phyloP scores from a whole-genome alignment of 163 green algal species.

The Chlorella variabilis region DNA sequence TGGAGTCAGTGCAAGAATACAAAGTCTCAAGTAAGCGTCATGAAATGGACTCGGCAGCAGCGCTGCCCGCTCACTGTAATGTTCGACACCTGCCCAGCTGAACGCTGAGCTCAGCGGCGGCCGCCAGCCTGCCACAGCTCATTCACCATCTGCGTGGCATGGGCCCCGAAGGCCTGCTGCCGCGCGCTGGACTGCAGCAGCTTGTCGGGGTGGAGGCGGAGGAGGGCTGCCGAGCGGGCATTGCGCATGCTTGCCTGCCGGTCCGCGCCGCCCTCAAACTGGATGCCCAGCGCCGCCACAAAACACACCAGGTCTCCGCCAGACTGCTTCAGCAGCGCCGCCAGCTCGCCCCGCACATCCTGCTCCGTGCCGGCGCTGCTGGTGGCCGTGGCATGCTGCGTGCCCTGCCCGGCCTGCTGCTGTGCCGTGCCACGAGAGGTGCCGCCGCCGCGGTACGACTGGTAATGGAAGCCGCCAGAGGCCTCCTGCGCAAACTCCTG shows the following conservation, averaged over 20 bases:
- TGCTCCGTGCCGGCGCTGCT: not conserved
- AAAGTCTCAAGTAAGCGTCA: too few species aligned
- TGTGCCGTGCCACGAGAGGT: not conserved
- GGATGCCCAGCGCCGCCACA: slow-evolving; percentile 21
- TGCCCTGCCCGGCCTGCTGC: not conserved
- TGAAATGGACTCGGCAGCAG: too few species aligned
- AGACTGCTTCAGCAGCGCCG: not conserved
- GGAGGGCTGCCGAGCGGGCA: slow-evolving; percentile 7
- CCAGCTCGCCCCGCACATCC: slow-evolving; percentile 21
- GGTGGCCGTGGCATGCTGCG: not conserved
- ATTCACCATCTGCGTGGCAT: slow-evolving; percentile 18
- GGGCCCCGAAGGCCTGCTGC: slow-evolving; percentile 9
- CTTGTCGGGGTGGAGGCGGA: slow-evolving; percentile 27
- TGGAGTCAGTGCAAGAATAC: too few species aligned
- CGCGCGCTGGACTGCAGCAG: not conserved
- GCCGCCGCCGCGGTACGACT: not conserved
- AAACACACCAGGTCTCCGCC: slow-evolving; percentile 27
- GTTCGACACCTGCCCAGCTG: too few species aligned
- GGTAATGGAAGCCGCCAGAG: not conserved
- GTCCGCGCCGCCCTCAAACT: not conserved
- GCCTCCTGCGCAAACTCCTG: slow-evolving; percentile 6
- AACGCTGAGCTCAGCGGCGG: not conserved
- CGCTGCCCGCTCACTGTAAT: too few species aligned
- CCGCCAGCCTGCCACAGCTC: slow-evolving; percentile 2
- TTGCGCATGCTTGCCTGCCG: not conserved